Base-by-base conservation (phyloP, 306 rosid genomes). In the Citrullus mucosospermus region DNA sequence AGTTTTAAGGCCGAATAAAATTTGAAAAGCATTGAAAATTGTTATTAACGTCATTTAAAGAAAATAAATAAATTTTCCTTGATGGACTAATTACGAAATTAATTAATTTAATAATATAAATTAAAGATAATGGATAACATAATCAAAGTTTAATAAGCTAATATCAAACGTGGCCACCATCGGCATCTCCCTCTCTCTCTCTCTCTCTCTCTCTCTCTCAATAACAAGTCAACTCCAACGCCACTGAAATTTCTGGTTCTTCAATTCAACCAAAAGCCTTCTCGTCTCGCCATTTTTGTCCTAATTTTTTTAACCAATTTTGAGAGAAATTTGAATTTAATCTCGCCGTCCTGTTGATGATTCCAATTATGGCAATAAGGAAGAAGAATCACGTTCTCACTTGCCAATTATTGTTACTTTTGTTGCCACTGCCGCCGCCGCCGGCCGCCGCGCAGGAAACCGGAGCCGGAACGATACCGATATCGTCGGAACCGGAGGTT, bases 361-460 rank as follows among this genome's bases (percentile, higher is more conserved):
- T 66, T 39, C 28, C 7, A 66, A 22, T 25, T 3, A 71, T 71
- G 58, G 22, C 1, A 48, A 71, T 71, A 43, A 15, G 7, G 59
- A 46, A 48, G 39, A 70, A 48, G 59, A 71, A 46, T 12, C 58
- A 48, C 41, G 58, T 13, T 22, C 12, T 71, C n/a, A 14, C 22
- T 15, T 25, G 36, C 59, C 36, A 25, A 48, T 48, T 71, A 5
- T 22, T 71, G 12, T 63, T 79, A n/a, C 60, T 85, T 1, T 55
- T 84, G 16, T 67, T 83, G 65, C 13, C 28, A 48, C 57, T 53
- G 1, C 78, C 48, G 1, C 0, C 59, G 50, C 68, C 72, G 39
- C 83, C 78, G 10, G 62, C 86, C 69, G 75, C 89, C 10, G 88
- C 84, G 0, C 98, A 91, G 81, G 17, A 48, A 13, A 0, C 17